Base-by-base conservation (phyloP, 257 asterid genomes). In the Scutellaria baicalensis region DNA sequence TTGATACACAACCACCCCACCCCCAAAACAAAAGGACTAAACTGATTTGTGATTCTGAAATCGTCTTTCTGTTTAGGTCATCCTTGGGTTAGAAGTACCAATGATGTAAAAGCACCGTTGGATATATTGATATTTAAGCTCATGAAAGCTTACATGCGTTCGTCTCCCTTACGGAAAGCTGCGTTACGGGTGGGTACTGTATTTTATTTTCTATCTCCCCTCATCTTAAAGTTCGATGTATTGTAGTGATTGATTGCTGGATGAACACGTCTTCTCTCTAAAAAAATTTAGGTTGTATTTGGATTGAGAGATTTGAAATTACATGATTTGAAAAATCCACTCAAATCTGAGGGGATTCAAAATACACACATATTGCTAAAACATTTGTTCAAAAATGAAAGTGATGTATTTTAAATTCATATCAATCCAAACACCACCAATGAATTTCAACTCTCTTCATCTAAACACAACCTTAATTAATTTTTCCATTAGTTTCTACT, bases 81-180 rank as follows among this genome's bases (percentile, higher is more conserved):
- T 84, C 94, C 97, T 20, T 93, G 98, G 98, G 80, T 88, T 73
- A 86, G 79, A 77, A 77, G 82, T 77, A 77, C 80, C 17, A 77
- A 76, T 33, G 77, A 81, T 20, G 67, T 87, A 7, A 89, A 90
- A 81, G 83, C 83, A 42, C 94, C 96, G 6, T 75, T 90, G 85
- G 98, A 93, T 78, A 84, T 90, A 74, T 67, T 83, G 31, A 79
- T 93, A 71, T 84, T 93, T 69, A 93, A 90, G 62, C 95, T 88
- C 67, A 88, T 90, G 97, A 93, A 90, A 80, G 73, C 86, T 80
- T 93, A 93, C 54, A 81, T 93, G 97, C 85, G 92, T 44, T 93
- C 98, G 2, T 93, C 98, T 43, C 93, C 98, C 40, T 93, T 93
- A 23, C 84, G 98, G 69, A 90, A 90, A 85, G 97, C 95, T 78